Conservation (phyloP, 225 moss, liverwort and hornwort species). For the Physcomitrium patens region DNA sequence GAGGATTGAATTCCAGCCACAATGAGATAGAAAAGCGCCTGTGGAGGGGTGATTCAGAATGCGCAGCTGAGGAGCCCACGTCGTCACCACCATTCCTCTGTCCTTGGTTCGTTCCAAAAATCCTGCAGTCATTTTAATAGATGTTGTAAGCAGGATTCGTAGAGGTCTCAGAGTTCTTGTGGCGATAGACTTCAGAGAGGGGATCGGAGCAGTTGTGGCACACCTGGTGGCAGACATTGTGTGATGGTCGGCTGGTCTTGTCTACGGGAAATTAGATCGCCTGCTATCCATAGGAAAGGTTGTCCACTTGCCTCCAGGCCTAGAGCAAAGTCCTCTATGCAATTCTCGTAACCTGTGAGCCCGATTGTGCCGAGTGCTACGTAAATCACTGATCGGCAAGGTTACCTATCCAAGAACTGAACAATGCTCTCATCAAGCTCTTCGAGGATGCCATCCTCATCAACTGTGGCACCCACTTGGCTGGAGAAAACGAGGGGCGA, state of each 20-base stretch:
- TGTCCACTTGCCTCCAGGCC: slow-evolving; percentile 31
- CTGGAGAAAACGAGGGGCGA: slow-evolving; percentile 22
- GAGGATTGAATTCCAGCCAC: slow-evolving; percentile 45
- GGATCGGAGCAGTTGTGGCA: background rate
- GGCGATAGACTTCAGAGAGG: background rate
- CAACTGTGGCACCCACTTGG: background rate
- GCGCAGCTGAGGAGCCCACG: slow-evolving; percentile 32
- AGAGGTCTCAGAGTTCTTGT: background rate
- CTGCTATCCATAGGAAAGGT: slow-evolving; percentile 29
- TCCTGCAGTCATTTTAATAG: background rate
- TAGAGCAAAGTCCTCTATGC: slow-evolving; percentile 25
- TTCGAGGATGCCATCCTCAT: too few species aligned
- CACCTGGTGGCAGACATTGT: background rate
- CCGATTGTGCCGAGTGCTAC: slow-evolving; percentile 29
- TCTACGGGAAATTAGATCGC: background rate
- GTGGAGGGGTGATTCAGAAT: slow-evolving; percentile 38
- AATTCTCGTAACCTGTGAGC: background rate
- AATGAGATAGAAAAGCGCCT: slow-evolving; percentile 39
- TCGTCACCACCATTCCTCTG: slow-evolving; percentile 27
- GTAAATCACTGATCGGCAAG: slow-evolving; percentile 27
- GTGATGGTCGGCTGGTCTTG: background rate
- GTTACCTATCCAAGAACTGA: slow-evolving; percentile 39
- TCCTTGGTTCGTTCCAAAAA: slow-evolving; percentile 35
- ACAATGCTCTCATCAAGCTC: background rate
- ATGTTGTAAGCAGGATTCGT: background rate